A percentile compares a stretch with the other conserved stretches of the same genome.
phyloP scores from a whole-genome alignment of 495 filamentous ascomycete species.

The Penicillium steckii region DNA sequence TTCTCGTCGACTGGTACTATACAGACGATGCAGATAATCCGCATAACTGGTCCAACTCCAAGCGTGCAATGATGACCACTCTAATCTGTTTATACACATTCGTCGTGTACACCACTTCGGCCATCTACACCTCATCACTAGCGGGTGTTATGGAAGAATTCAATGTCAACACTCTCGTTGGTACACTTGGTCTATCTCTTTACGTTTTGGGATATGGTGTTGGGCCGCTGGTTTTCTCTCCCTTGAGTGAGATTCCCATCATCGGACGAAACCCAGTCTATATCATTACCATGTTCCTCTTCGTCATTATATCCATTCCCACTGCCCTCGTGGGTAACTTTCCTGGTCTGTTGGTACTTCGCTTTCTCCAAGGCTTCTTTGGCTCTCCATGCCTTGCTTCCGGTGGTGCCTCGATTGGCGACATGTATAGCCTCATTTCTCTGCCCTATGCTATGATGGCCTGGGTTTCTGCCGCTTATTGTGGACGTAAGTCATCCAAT shows the following conservation, averaged over 20 bases:
- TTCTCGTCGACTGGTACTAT: conserved; percentile 57
- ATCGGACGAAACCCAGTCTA: conserved; percentile 53
- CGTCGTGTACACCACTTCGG: conserved; percentile 35
- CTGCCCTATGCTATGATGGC: conserved; percentile 53
- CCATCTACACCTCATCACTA: conserved; percentile 33
- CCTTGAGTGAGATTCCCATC: conserved; percentile 48
- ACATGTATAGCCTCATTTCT: conserved; percentile 53
- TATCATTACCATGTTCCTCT: conserved; percentile 50
- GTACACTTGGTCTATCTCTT: conserved; percentile 49
- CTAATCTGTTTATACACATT: conserved; percentile 37
- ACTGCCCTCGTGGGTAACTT: conserved; percentile 49
- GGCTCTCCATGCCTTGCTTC: conserved; percentile 52
- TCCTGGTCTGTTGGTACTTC: conserved; percentile 46
- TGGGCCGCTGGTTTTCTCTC: conserved; percentile 48
- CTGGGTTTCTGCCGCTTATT: conserved; percentile 52
- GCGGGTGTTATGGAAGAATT: conserved; percentile 39
- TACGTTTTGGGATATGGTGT: conserved; percentile 53
- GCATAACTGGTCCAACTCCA: conserved; percentile 49
- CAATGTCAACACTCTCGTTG: conserved; percentile 34
- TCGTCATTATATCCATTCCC: conserved; percentile 49
- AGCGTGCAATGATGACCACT: conserved; percentile 21
- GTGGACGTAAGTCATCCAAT: conserved; percentile 36
- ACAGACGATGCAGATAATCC: conserved; percentile 54
- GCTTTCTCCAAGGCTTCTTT: conserved; percentile 57
- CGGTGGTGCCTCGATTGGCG: conserved; percentile 54